Conservation (phyloP, 2,329 filamentous ascomycete genomes). For the Ophiostoma triangulosporum region DNA sequence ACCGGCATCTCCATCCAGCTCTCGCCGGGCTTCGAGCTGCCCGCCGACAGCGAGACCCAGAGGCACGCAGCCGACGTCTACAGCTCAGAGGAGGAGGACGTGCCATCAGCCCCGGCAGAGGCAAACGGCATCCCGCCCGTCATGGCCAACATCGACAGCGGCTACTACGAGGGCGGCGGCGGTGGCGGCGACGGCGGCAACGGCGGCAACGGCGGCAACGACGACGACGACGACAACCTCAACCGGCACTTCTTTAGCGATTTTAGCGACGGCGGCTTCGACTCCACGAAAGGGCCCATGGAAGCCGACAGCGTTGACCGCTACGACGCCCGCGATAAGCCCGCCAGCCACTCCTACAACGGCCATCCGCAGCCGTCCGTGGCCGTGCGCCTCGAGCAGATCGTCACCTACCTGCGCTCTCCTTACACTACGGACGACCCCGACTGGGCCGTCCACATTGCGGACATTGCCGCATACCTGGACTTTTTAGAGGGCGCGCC, state of each 20-base stretch:
- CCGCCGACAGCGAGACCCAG: neutral
- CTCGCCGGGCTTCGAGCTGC: neutral
- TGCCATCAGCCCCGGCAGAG: too few species aligned
- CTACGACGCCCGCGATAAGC: neutral
- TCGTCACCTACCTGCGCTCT: slow-evolving; percentile 34
- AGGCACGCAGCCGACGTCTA: too few species aligned
- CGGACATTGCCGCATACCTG: slow-evolving; percentile 27
- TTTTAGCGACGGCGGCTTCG: too few species aligned
- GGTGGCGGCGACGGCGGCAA: too few species aligned
- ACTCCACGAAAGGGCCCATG: too few species aligned
- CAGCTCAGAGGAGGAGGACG: neutral
- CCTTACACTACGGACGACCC: slow-evolving; percentile 31
- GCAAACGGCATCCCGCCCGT: too few species aligned
- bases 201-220: too few species aligned
- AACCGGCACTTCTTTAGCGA: neutral
- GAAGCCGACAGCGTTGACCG: neutral
- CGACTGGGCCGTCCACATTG: slow-evolving; percentile 26
- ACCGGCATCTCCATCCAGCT: neutral
- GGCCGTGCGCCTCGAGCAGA: slow-evolving; percentile 18
- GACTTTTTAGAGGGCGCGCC: slow-evolving; percentile 17
- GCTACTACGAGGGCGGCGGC: neutral
- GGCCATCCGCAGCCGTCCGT: neutral
- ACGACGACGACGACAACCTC: neutral
- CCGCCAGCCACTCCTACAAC: neutral
- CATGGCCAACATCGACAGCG: too few species aligned